Conservation (phyloP, 352 stramenopile genomes). For the Phytophthora pisi region DNA sequence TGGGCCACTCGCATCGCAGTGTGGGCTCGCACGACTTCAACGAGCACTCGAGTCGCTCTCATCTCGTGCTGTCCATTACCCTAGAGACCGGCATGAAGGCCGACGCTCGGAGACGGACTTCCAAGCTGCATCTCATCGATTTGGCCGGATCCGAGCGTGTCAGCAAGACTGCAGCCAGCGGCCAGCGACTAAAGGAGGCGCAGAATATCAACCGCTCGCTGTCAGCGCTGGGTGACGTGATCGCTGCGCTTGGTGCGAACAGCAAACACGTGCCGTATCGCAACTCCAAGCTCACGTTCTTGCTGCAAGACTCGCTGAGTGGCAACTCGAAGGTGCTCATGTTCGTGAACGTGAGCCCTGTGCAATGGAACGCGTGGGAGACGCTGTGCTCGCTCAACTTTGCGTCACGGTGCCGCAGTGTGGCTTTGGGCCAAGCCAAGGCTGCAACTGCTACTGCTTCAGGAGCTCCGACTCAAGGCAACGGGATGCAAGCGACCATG, state of each 20-base stretch:
- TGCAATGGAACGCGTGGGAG: conserved; percentile 88
- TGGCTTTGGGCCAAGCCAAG: conserved; percentile 89
- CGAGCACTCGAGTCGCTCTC: conserved; percentile 90
- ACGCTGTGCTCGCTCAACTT: conserved; percentile 93
- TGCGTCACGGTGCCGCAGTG: conserved; percentile 85
- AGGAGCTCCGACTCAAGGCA: conserved; percentile 22
- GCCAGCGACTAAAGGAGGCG: conserved; percentile 94
- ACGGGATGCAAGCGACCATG: conserved; percentile 38
- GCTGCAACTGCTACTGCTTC: conserved; percentile 21
- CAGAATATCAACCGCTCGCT: conserved; percentile 97
- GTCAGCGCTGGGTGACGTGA: conserved; percentile 94
- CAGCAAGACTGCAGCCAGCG: conserved; percentile 91
- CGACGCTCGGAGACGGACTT: conserved; percentile 47
- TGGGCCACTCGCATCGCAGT: conserved; percentile 86
- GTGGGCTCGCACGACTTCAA: conserved; percentile 93
- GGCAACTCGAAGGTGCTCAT: conserved; percentile 86
- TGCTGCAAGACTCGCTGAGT: conserved; percentile 85
- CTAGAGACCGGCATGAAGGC: conserved; percentile 64
- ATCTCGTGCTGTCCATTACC: conserved; percentile 91
- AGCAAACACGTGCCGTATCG: conserved; percentile 96
- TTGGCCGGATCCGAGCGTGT: conserved; percentile 88
- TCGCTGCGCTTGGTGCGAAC: conserved; percentile 85
- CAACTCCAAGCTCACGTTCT: conserved; percentile 95
- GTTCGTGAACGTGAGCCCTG: conserved; percentile 90
- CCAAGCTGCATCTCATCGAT: conserved; percentile 91